Conservation (phyloP, 2,329 filamentous ascomycete genomes). For the Fusarium tricinctum region DNA sequence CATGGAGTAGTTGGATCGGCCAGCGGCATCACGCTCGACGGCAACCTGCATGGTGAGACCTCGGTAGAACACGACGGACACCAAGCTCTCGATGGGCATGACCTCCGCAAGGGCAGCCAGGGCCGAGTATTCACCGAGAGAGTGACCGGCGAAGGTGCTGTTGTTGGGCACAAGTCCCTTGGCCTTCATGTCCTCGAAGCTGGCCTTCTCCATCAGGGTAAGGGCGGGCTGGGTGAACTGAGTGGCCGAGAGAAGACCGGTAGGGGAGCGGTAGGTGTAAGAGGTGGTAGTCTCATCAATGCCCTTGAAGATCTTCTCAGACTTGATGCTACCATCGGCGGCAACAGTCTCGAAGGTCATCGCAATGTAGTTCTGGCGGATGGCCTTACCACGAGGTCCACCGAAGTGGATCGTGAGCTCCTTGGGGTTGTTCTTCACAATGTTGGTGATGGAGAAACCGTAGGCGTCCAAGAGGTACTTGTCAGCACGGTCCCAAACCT, state of each 20-base stretch:
- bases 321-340: constrained; percentile 92
- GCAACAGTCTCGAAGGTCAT: constrained; percentile 99
- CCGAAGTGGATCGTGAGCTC: constrained; percentile 99
- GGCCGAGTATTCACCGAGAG: constrained; percentile 97
- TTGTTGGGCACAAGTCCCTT: constrained; percentile 96
- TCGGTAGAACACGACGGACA: constrained; percentile 99
- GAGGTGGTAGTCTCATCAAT: constrained; percentile 92
- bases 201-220: constrained; percentile 99
- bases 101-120: constrained; percentile 96
- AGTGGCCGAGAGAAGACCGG: constrained; percentile 93
- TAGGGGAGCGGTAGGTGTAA: constrained; percentile 97
- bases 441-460: constrained; percentile 97
- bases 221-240: constrained; percentile 98
- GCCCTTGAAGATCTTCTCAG: constrained; percentile 99
- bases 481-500: constrained; percentile 98
- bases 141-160: constrained; percentile 98
- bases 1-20: constrained; percentile 99
- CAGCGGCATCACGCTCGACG: constrained; percentile 92
- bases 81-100: constrained; percentile 99
- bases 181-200: constrained; percentile 98
- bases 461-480: constrained; percentile 99
- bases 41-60: constrained; percentile 99
- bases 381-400: constrained; percentile 95
- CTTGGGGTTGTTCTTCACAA: constrained; percentile 99
- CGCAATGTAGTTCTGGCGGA: constrained; percentile 98